Base-by-base conservation (phyloP, 306 rosid genomes). In the Benincasa hispida region DNA sequence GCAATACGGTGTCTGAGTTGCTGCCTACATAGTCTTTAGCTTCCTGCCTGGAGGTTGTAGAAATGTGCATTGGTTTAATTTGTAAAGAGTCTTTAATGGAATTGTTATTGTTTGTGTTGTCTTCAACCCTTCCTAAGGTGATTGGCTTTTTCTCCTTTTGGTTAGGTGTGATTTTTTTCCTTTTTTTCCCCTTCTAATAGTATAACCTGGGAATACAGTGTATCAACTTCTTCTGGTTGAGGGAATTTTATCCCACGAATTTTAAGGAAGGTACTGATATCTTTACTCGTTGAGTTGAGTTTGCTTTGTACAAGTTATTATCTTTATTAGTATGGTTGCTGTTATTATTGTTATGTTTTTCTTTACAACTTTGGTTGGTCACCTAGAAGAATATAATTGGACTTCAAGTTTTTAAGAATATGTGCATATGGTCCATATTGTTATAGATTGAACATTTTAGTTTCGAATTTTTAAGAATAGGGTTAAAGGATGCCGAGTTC, bases 31-130 rank as follows among this genome's bases (percentile, higher is more conserved):
- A 68, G 74, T 68, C 58, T 25, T 50, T 47, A 70, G 75, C 75
- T 24, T 70, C 39, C 57, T 69, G 11, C 77, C 77, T 17, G 75
- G 83, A 19, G 79, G 42, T n/a, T 54, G 87, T 82, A 41, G 82
- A 87, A 85, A 60, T 76, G 69, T 78, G 22, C 45, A 53, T 28
- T 75, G 37, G 88, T 85, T n/a, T 62, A 69, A 67, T 75, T n/a
- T 9, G 54, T 14, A 19, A 3, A 76, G 35, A 24, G 58, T 58
- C 79, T 76, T 45, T 21, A 27, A 60, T 48, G 67, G 39, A 70
- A 79, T 81, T 84, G 78, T 75, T 75, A 21, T 39, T 39, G 51
- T 59, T 42, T 57, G 55, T 37, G 48, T 53, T 54, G 77, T 53
- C 32, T 30, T 53, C 41, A 30, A 17, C 28, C 48, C 19, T 41